Conservation (phyloP, 2,329 filamentous ascomycete species). For the Coniochaeta sp. region DNA sequence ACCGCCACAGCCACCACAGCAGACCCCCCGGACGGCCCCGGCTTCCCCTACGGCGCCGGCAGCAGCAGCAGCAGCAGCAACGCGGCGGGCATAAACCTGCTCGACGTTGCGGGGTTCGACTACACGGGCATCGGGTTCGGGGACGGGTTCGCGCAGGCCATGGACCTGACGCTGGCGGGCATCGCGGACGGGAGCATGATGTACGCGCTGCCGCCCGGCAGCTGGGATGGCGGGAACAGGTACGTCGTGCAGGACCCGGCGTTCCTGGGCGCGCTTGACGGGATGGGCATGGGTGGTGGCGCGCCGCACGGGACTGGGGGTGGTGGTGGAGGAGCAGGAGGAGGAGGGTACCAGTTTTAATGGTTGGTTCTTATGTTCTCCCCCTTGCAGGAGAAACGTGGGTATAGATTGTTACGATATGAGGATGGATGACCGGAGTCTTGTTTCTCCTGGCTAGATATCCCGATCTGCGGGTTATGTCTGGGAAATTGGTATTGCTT, state of each 20-base stretch:
- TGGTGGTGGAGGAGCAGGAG: background rate
- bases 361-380: background rate
- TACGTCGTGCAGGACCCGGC: slow-evolving; percentile 12
- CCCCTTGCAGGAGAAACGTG: no score
- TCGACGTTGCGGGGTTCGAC: slow-evolving; percentile 20
- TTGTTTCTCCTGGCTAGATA: background rate
- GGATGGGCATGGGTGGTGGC: background rate
- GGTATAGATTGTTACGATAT: background rate
- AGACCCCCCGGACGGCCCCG: slow-evolving; percentile 2
- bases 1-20: no score
- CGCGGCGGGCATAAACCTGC: no score
- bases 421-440: background rate
- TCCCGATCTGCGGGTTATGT: background rate
- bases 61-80: no score
- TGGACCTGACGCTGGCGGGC: slow-evolving; percentile 32
- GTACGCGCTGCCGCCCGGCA: slow-evolving; percentile 4
- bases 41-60: no score
- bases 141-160: slow-evolving; percentile 34
- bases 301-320: background rate
- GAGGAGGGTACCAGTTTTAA: background rate
- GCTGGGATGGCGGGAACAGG: slow-evolving; percentile 11
- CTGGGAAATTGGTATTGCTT: background rate
- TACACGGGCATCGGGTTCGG: slow-evolving; percentile 21
- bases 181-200: slow-evolving; percentile 19
- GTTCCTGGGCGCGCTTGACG: background rate